A percentile compares a stretch with the other conserved stretches of the same genome.
phyloP scores from a whole-genome alignment of 140 eudicot genomes.

The Artemisia princeps region DNA sequence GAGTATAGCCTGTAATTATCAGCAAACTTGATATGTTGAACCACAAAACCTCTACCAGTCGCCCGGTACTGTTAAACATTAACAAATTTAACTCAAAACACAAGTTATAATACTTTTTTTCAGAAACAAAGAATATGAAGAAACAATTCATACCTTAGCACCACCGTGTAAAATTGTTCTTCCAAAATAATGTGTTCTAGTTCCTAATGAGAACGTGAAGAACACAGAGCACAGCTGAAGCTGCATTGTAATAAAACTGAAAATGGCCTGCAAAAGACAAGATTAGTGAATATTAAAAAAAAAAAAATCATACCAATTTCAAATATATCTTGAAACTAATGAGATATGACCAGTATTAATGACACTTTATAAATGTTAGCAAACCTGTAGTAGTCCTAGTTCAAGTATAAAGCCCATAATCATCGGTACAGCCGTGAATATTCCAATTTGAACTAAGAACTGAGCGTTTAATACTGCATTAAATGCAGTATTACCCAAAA shows the following conservation, averaged over 20 bases:
- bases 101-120: conserved; percentile 1
- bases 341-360: background rate
- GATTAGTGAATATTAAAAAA: background rate
- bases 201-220: conserved; percentile 93
- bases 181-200: conserved; percentile 97
- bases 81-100: conserved; percentile 15
- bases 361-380: conserved; percentile 18
- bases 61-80: conserved; percentile 67
- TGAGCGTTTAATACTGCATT: conserved; percentile 92
- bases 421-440: conserved; percentile 98
- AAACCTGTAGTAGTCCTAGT: conserved; percentile 78
- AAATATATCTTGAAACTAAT: background rate
- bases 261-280: conserved; percentile 64
- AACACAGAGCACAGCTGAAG: conserved; percentile 95
- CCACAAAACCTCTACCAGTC: conserved; percentile 98
- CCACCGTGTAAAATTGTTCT: conserved; percentile 98
- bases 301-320: background rate
- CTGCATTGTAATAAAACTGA: conserved; percentile 93
- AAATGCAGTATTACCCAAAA: conserved; percentile 77
- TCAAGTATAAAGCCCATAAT: conserved; percentile 93
- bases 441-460: conserved; percentile 91
- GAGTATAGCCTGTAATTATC: conserved; percentile 97
- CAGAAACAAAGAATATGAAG: background rate
- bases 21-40: conserved; percentile 92
- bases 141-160: conserved; percentile 60